Evolutionary conservation across 2,329 filamentous ascomycete species (phyloP).

Genomic region (Furcasterigmium furcatum): DNA sequence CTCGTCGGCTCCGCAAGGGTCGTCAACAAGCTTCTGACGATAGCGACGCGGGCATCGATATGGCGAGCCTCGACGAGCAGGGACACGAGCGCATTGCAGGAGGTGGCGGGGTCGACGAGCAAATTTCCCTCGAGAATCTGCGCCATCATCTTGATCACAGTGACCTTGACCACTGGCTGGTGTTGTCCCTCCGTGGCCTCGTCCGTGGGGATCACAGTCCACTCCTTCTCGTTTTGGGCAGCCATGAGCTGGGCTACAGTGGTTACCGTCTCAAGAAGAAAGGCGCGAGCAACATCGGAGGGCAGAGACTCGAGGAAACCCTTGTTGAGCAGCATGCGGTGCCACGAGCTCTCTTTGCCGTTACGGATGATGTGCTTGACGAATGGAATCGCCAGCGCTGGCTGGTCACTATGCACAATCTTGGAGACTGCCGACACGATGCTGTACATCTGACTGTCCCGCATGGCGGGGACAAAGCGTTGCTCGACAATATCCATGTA

Average conservation of each 20-base stretch:
- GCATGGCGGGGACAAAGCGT: slow-evolving; percentile 8
- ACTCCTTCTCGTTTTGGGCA: slow-evolving; percentile 14
- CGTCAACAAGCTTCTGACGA: slow-evolving; percentile 22
- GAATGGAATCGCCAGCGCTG: slow-evolving; percentile 21
- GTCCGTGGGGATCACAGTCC: background rate
- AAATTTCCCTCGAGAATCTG: slow-evolving; percentile 23
- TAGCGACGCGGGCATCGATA: slow-evolving; percentile 24
- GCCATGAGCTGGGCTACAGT: slow-evolving; percentile 23
- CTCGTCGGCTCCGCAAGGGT: slow-evolving; percentile 14
- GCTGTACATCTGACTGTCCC: slow-evolving; percentile 9
- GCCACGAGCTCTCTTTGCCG: slow-evolving; percentile 25
- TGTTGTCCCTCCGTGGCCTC: slow-evolving; percentile 2
- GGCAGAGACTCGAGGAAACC: slow-evolving; percentile 22
- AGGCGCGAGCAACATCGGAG: slow-evolving; percentile 15
- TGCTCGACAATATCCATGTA: slow-evolving; percentile 14
- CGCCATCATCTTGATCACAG: slow-evolving; percentile 32
- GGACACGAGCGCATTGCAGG: slow-evolving; percentile 21
- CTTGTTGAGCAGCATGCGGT: slow-evolving; percentile 22
- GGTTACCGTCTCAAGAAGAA: slow-evolving; percentile 21
- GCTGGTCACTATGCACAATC: slow-evolving; percentile 22
- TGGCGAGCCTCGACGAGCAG: slow-evolving; percentile 25
- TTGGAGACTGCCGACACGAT: slow-evolving; percentile 15
- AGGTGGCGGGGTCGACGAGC: slow-evolving; percentile 17
- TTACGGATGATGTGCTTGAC: slow-evolving; percentile 24
- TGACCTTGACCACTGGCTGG: slow-evolving; percentile 24